Base-by-base conservation (phyloP, 2,329 filamentous ascomycete species). In the Colletotrichum sojae region DNA sequence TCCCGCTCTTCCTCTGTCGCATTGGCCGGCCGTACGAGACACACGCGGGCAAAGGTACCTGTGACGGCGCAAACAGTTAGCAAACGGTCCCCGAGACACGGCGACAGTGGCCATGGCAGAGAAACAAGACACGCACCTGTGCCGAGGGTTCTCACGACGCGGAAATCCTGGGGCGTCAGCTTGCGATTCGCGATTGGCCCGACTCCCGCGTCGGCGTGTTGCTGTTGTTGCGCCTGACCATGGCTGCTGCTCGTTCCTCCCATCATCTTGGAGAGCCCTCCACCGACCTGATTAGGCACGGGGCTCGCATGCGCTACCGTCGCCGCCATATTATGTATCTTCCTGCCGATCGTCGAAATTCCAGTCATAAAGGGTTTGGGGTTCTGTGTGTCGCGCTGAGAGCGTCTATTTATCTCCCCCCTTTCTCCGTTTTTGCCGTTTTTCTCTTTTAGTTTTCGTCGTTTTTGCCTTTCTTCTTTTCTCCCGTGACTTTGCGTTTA, bases 31-130 rank as follows among this genome's bases (percentile, higher is more conserved):
- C 89, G 89, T 59, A 93, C 92, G 70, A 95, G 88, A 84, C 92
- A 94, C 53, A 96, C 93, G 72, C 93, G 87, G 73, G 93, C 93
- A 83, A 96, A 96, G 13, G 92, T 94, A 72, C 92, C 91, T 91
- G 77, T 74, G 52, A 63, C 16, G 63, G 46, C 51, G 67, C 22
- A 53, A 52, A 31, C 22, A 13, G 36, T 70, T 49, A 71, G 56
- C 56, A 73, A 62, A 56, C 51, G 31, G 63, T 45, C 48, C 45
- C 60, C 57, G 63, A 43, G 54, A 49, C 46, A 46, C 57, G 46
- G 46, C 39, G 27, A 57, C 51, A 63, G n/a, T 59, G 57, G 64
- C 51, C 22, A 25, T 25, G 43, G 27, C 51, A 52, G 66, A 53
- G 8, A 43, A 39, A 52, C 5, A 53, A 18, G 20, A 45, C 56